Percentiles rank a stretch among this genome's conserved stretches.
These are phyloP conservation scores for Diaporthe helianthi DNA, from an alignment of 2,329 filamentous ascomycete species.

Conservation along the genomic window DNA sequence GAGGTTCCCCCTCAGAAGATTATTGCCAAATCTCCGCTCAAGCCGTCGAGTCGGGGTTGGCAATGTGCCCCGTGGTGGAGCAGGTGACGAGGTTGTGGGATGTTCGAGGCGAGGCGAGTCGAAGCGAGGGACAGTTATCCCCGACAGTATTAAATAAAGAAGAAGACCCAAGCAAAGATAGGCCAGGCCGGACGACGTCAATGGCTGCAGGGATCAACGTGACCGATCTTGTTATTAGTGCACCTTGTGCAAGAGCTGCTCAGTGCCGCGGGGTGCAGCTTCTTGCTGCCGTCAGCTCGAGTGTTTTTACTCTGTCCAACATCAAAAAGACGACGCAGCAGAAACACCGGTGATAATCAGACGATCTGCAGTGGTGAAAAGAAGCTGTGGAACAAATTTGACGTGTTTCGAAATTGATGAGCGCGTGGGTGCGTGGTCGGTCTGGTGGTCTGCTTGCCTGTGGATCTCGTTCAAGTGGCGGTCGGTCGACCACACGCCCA, in stretches of 20 bases:
- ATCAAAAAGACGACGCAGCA: neutral
- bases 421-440: conserved; percentile 23
- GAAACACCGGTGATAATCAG: conserved; percentile 7
- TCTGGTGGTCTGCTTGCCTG: neutral
- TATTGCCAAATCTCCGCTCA: conserved; percentile 11
- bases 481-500: conserved; percentile 14
- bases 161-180: neutral
- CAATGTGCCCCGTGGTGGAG: neutral
- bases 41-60: conserved; percentile 14
- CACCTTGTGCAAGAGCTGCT: neutral
- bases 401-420: conserved; percentile 20
- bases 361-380: neutral
- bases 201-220: conserved; percentile 1
- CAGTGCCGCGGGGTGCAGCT: conserved; percentile 11
- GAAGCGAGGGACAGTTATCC: neutral
- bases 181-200: conserved; percentile 4
- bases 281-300: neutral
- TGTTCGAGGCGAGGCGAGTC: neutral
- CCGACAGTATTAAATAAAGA: conserved; percentile 14
- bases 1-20: conserved; percentile 36
- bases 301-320: neutral
- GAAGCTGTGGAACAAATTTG: conserved; percentile 2
- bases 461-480: conserved; percentile 23
- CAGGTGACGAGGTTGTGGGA: conserved; percentile 6
- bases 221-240: neutral